These are phyloP conservation scores for Candolleomyces efflorescens DNA, from an alignment of 768 basidiomycete species.

Conservation along the genomic window DNA sequence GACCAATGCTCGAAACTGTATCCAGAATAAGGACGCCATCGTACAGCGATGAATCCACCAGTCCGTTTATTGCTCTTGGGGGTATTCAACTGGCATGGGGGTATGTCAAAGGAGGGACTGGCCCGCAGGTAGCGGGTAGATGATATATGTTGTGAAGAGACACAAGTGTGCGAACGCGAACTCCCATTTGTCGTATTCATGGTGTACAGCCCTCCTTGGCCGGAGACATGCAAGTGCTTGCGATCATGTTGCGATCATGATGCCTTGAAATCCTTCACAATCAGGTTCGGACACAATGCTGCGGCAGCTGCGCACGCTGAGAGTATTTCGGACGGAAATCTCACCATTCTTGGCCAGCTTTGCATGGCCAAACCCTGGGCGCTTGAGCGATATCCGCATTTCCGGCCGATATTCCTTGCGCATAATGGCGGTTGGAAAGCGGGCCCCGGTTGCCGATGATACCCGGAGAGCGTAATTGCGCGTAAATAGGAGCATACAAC, in stretches of 20 bases:
- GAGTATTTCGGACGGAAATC: too few species aligned
- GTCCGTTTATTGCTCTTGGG: background rate
- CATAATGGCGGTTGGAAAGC: too few species aligned
- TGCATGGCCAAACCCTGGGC: too few species aligned
- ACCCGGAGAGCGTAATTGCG: too few species aligned
- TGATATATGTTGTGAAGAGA: background rate
- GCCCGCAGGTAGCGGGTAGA: background rate
- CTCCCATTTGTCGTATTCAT: too few species aligned
- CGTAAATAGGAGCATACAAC: background rate
- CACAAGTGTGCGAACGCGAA: background rate
- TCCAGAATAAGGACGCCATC: slow-evolving; percentile 46
- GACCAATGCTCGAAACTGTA: slow-evolving; percentile 55
- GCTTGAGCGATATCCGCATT: too few species aligned
- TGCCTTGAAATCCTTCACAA: too few species aligned
- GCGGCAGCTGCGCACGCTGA: too few species aligned
- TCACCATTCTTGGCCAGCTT: too few species aligned
- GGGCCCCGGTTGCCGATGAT: background rate
- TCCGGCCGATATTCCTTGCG: too few species aligned
- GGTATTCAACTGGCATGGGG: background rate
- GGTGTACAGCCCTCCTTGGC: background rate
- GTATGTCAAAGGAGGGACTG: background rate
- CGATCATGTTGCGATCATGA: too few species aligned
- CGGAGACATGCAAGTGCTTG: background rate
- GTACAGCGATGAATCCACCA: background rate
- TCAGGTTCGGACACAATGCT: too few species aligned